Conservation (phyloP, 805 yeast species). For the Pichia manshurica region DNA sequence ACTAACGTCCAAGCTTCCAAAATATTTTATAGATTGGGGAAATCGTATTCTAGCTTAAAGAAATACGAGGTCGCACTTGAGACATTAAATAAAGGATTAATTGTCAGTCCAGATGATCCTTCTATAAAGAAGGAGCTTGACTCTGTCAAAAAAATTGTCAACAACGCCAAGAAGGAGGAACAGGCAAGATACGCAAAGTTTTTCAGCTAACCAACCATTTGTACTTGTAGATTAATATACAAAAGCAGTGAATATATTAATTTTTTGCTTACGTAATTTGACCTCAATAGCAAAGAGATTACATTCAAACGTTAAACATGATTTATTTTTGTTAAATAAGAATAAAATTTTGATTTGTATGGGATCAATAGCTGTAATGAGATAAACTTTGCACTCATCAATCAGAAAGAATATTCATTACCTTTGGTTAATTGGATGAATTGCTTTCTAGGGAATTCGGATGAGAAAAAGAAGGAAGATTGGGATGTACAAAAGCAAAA, state of each 20-base stretch:
- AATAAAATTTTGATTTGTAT: too few relatives aligned
- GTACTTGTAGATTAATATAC: too few relatives aligned
- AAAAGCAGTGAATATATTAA: too few relatives aligned
- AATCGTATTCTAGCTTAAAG: slow-evolving; percentile 34
- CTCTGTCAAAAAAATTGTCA: slow-evolving; percentile 35
- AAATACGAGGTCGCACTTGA: slow-evolving; percentile 45
- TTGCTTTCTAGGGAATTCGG: too few relatives aligned
- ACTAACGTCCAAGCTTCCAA: slow-evolving; percentile 24
- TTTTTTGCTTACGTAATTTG: too few relatives aligned
- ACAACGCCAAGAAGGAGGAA: slow-evolving; percentile 42
- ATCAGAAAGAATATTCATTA: too few relatives aligned
- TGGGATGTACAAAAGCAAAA: background rate
- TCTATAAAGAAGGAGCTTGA: slow-evolving; percentile 41
- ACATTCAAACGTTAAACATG: too few relatives aligned
- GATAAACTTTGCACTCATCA: too few relatives aligned
- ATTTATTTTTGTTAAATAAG: too few relatives aligned
- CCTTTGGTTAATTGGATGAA: too few relatives aligned
- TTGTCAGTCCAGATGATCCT: slow-evolving; percentile 42
- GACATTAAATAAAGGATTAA: slow-evolving; percentile 40
- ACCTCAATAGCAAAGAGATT: too few relatives aligned
- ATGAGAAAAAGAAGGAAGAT: background rate
- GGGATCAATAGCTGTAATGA: too few relatives aligned
- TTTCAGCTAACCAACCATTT: slow-evolving; percentile 41
- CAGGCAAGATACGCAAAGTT: slow-evolving; percentile 58
- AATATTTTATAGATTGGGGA: slow-evolving; percentile 27